Conservation (phyloP, 495 filamentous ascomycete genomes). For the Penicillium turbatum region DNA sequence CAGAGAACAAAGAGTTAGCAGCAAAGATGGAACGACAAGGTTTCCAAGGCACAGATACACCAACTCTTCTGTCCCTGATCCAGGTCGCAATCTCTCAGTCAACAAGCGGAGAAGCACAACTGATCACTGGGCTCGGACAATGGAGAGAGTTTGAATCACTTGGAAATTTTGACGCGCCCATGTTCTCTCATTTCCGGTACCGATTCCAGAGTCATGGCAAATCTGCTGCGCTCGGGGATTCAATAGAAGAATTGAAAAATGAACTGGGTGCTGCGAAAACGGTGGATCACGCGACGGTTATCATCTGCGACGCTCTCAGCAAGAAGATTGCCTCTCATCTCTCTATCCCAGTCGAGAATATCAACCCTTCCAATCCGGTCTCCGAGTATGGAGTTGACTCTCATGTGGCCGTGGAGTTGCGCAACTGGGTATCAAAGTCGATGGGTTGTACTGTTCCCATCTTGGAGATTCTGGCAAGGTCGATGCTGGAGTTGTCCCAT, state of each 20-base stretch:
- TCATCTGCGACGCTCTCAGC: conserved; percentile 21
- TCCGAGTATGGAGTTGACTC: conserved; percentile 43
- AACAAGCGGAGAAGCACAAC: conserved; percentile 2
- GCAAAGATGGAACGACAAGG: conserved; percentile 24
- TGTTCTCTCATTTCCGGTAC: conserved; percentile 26
- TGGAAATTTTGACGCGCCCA: conserved; percentile 20
- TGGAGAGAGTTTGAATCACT: conserved; percentile 24
- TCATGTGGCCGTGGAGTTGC: conserved; percentile 44
- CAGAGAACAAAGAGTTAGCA: conserved; percentile 23
- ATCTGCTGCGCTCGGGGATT: neutral
- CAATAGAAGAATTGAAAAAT: conserved; percentile 16
- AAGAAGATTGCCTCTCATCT: conserved; percentile 26
- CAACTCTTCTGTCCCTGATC: conserved; percentile 19
- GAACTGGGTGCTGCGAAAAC: conserved; percentile 16
- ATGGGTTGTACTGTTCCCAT: conserved; percentile 21
- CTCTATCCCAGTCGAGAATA: conserved; percentile 33
- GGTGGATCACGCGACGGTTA: conserved; percentile 24
- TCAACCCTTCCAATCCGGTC: conserved; percentile 29
- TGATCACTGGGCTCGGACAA: conserved; percentile 28
- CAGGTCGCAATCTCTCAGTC: conserved; percentile 17
- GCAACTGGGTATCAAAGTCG: conserved; percentile 34
- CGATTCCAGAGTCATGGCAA: conserved; percentile 1
- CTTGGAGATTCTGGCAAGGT: conserved; percentile 26
- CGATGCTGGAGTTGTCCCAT: conserved; percentile 18
- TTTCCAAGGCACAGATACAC: conserved; percentile 23